Evolutionary conservation across 768 basidiomycete species (phyloP), one percentile per base, ranked within the genome.

Genomic region (Daedalea quercina): DNA sequence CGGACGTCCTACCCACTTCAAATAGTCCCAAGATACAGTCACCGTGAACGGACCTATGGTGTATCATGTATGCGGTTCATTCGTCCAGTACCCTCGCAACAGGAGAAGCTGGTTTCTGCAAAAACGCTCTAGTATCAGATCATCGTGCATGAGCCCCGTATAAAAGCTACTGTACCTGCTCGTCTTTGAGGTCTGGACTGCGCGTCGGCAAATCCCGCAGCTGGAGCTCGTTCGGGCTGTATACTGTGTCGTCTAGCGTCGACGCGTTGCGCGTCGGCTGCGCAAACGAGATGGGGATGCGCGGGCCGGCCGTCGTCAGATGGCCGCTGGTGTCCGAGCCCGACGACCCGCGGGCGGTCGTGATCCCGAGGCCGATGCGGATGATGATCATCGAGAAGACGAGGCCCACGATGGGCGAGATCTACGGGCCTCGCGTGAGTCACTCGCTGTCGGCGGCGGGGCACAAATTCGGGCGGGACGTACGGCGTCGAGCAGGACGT

Each of bases 361-460:
- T 62, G n/a, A 72, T 59, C 33, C 71, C 71, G 23, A 71, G 57
- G 3, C 69, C 73, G 42, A 73, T 65, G 24, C 71, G 70, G 43
- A 73, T 68, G 47, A 72, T 74, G 56, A 74, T 67, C 56, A 74
- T 60, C 20, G 70, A 70, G 58, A 74, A 74, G 0, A 71, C 71
- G 33, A 69, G 63, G 47, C 66, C 71, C 63, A 47, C 46, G 44
- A 51, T 51, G 31, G 50, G 50, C 20, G 50, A 51, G n/a, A 51
- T 53, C 44, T 53, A 26, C 24, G 24, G 9, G 43, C 24, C 15
- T 8, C 24, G 41, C 33, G 20, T 25, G 3, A 37, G 34, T n/a
- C 50, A n/a, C 8, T 7, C 12, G 4, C 7, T 6, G 26, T n/a
- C 23, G 20, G 17, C 49, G 40, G 34, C n/a, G 24, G 26, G 44